Base-by-base conservation (phyloP, 2,329 filamentous ascomycete genomes). In the Xylaria arbuscula region DNA sequence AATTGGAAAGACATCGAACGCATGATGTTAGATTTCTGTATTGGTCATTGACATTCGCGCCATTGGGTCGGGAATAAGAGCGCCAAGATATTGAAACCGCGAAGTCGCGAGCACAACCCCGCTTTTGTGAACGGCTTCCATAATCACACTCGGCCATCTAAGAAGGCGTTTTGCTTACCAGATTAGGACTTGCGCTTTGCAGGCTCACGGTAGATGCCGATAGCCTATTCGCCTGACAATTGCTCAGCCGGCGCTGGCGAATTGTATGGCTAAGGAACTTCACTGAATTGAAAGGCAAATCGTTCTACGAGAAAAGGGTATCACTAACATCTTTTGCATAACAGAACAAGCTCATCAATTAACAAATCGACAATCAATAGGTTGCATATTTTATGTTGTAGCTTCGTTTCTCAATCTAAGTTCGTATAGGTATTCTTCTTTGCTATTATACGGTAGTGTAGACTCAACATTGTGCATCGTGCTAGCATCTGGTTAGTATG, bases 11-110 rank as follows among this genome's bases (percentile, higher is more conserved):
- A 19, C 4, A 36, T 54, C 28, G 51, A 54, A 54, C 15, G 13
- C 2, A 40, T 17, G 36, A 42, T 13, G 9, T 38, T 55, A 13
- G 4, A 32, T 8, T 58, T n/a, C 40, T n/a, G 13, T n/a, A 60
- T 60, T 60, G 57, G 57, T 60, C 57, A 60, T 50, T 9, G 17
- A 24, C 9, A 3, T 19, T 57, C 55, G 28, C 38, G 55, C 24
- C 55, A 42, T 45, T 22, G 13, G 38, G 7, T 36, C 17, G 51
- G 51, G 32, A 7, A 51, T 11, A 2, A 19, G 15, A 55, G 42
- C 51, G 65, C 60, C 60, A 67, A 67, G 65, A 17, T 11, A 40
- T 50, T 32, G 0, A 65, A 68, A 24, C 0, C 62, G 66, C 66
- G 66, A 68, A 68, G 51, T 10, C 66, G 56, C 66, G 66, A 68